Conservation (phyloP, 192 early-diverging fungal species). For the Rhizophagus prolifer region DNA sequence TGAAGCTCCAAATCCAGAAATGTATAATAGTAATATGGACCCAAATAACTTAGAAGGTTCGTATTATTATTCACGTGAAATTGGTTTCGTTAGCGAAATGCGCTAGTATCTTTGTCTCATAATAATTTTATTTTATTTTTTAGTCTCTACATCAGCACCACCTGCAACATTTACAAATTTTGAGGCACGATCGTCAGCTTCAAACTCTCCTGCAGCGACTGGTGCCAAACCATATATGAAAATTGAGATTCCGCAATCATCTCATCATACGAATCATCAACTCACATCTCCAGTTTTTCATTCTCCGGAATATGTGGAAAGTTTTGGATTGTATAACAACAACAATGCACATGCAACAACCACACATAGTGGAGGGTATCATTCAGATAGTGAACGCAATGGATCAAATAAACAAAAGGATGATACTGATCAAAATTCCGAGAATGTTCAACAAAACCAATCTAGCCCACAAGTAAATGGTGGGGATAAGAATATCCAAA, state of each 20-base stretch:
- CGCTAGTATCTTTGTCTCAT: background rate
- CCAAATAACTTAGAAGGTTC: background rate
- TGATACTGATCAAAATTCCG: background rate
- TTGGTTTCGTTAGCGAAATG: background rate
- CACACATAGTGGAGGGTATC: conserved; percentile 19
- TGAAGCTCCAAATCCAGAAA: conserved; percentile 39
- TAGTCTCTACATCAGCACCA: conserved; percentile 11
- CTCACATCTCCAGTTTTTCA: conserved; percentile 13
- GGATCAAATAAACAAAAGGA: background rate
- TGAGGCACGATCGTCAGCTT: conserved; percentile 19
- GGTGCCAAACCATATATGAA: background rate
- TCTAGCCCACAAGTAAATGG: background rate
- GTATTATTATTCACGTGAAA: background rate
- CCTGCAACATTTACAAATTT: conserved; percentile 31
- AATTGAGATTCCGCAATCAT: conserved; percentile 15
- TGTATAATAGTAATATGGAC: conserved; percentile 35
- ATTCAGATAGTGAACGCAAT: conserved; percentile 20
- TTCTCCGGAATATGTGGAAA: conserved; percentile 31
- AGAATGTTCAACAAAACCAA: background rate
- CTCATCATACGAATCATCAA: background rate
- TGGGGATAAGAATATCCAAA: background rate
- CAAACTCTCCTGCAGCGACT: background rate
- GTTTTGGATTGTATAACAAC: conserved; percentile 22
- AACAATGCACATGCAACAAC: background rate
- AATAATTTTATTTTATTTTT: background rate